phyloP scores from a whole-genome alignment of 129 eudicot species.

The Apium graveolens region DNA sequence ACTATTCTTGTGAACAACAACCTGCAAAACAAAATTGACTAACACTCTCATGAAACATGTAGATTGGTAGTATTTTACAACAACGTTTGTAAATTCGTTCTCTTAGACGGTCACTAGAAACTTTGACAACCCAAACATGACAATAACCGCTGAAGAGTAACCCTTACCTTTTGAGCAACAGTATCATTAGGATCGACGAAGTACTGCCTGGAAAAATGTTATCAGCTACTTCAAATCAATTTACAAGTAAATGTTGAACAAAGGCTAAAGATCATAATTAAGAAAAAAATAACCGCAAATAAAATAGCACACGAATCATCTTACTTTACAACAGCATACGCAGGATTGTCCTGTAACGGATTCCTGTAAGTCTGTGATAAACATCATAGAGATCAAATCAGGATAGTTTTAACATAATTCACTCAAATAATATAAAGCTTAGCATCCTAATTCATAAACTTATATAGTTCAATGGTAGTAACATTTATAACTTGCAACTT shows the following conservation, averaged over 20 bases:
- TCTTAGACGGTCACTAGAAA: neutral
- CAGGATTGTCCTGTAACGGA: slow-evolving; percentile 86
- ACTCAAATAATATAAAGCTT: neutral
- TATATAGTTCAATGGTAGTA: neutral
- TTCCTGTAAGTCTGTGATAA: slow-evolving; percentile 62
- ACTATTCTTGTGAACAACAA: slow-evolving; percentile 71
- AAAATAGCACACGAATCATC: slow-evolving; percentile 10
- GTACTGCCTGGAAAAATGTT: slow-evolving; percentile 57
- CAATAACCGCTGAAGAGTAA: neutral
- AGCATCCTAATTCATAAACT: neutral
- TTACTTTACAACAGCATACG: slow-evolving; percentile 81
- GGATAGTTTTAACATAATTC: neutral
- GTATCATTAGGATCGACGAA: slow-evolving; percentile 77
- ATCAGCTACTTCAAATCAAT: slow-evolving; percentile 10
- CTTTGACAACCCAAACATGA: slow-evolving; percentile 1
- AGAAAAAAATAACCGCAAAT: neutral
- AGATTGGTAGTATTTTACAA: neutral
- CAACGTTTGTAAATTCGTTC: neutral
- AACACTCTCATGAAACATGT: slow-evolving; percentile 9
- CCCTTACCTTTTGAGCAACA: slow-evolving; percentile 62
- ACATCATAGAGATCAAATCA: slow-evolving; percentile 6
- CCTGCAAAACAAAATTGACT: slow-evolving; percentile 25
- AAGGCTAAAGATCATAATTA: neutral
- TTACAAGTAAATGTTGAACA: neutral
- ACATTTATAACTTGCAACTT: too few species aligned